A percentile compares a stretch with the other conserved stretches of the same genome.
Conservation (phyloP, 306 rosid species). For the Prunus mongolica region DNA sequence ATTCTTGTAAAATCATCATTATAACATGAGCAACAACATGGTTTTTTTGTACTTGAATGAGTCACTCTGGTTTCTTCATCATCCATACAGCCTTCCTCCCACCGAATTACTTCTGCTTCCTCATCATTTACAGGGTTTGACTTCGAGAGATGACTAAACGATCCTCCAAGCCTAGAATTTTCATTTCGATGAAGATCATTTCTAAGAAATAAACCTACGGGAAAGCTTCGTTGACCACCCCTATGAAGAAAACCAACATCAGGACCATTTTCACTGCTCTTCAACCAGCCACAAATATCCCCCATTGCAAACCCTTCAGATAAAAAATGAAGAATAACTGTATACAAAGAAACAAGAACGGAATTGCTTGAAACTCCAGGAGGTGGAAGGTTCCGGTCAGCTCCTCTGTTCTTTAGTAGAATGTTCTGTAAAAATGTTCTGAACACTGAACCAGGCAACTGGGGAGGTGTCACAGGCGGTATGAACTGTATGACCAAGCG, state of each 20-base stretch:
- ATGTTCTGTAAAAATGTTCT: conserved; percentile 76
- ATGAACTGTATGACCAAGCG: conserved; percentile 86
- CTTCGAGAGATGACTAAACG: conserved; percentile 71
- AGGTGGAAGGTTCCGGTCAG: conserved; percentile 72
- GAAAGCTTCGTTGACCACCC: conserved; percentile 87
- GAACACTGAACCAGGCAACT: conserved; percentile 89
- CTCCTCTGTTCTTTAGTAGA: conserved; percentile 81
- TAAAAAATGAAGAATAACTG: conserved; percentile 85
- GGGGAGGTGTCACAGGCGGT: conserved; percentile 78
- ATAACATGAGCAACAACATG: conserved; percentile 88
- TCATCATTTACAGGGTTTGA: conserved; percentile 49
- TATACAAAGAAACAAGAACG: conserved; percentile 80
- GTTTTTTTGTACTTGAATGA: conserved; percentile 77
- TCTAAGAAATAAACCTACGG: conserved; percentile 61
- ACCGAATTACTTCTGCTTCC: conserved; percentile 65
- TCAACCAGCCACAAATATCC: conserved; percentile 73
- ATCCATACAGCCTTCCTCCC: conserved; percentile 99
- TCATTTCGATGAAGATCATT: conserved; percentile 63
- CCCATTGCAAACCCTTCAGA: conserved; percentile 92
- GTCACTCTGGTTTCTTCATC: conserved; percentile 71
- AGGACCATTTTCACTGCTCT: conserved; percentile 51
- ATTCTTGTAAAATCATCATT: conserved; percentile 65
- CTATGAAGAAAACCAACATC: conserved; percentile 94
- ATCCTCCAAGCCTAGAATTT: conserved; percentile 93
- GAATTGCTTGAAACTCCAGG: conserved; percentile 89